Conservation (phyloP, 2,329 filamentous ascomycete genomes). For the Pseudogymnoascus sp. region DNA sequence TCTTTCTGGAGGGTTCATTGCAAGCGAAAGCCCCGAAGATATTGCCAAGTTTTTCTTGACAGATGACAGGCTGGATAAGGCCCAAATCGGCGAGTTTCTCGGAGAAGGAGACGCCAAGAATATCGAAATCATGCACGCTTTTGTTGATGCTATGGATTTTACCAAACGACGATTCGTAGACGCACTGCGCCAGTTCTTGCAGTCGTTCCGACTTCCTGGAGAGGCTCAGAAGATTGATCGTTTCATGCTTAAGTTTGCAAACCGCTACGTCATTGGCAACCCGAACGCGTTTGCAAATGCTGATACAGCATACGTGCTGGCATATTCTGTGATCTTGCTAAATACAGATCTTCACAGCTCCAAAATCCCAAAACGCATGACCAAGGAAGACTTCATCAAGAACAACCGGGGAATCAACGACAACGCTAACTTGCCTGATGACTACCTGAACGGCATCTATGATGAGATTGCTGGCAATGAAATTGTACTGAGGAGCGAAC, state of each 20-base stretch:
- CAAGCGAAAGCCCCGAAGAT: constrained; percentile 66
- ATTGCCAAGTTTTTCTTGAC: constrained; percentile 75
- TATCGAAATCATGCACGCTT: constrained; percentile 96
- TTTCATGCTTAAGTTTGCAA: constrained; percentile 98
- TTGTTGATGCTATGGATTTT: constrained; percentile 94
- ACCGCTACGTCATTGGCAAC: constrained; percentile 89
- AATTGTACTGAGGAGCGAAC: constrained; percentile 88
- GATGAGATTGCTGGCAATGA: constrained; percentile 89
- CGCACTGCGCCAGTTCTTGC: constrained; percentile 80
- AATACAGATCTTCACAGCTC: constrained; percentile 93
- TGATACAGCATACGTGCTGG: constrained; percentile 91
- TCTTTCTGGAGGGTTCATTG: constrained; percentile 78
- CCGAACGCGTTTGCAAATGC: constrained; percentile 97
- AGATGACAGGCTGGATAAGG: constrained; percentile 83
- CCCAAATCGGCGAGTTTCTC: constrained; percentile 85
- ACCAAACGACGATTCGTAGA: constrained; percentile 86
- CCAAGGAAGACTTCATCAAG: constrained; percentile 94
- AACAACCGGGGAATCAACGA: constrained; percentile 99
- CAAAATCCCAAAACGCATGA: constrained; percentile 82
- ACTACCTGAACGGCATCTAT: constrained; percentile 82
- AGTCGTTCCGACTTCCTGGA: constrained; percentile 88
- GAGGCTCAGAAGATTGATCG: constrained; percentile 99
- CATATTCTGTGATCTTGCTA: constrained; percentile 93
- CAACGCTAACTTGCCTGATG: constrained; percentile 82
- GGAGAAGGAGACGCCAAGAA: constrained; percentile 90